Evolutionary conservation across 768 basidiomycete genomes (phyloP), one percentile per base, ranked within the genome.

Genomic region (Amylocystis lapponica): DNA sequence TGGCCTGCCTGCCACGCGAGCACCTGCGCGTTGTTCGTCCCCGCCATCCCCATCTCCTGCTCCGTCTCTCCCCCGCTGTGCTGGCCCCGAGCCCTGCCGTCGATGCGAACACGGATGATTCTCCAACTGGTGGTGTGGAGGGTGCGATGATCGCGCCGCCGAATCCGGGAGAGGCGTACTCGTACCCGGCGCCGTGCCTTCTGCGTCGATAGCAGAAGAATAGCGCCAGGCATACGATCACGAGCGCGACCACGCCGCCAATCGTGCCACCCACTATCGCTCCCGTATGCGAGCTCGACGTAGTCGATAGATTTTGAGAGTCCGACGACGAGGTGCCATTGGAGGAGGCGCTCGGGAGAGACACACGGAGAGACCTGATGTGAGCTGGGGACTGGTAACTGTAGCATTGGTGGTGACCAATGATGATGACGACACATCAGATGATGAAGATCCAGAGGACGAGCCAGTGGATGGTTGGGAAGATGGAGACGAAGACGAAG

Each of bases 281-380:
- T 7, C 32, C 32, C 6, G 19, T 19, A n/a, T 33, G 14, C 32
- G 14, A 7, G 32, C 6, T 33, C 7, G 32, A 33, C 6, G 32
- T 19, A n/a, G 32, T 19, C 32, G 32, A 6, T 7, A 13, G 7
- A 33, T 13, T n/a, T 19, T 7, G 32, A 19, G 32, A 6, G 14
- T n/a, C n/a, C n/a, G 32, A n/a, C 32, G 32, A 33, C 32, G n/a
- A 13, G 32, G 32, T n/a, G 5, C n/a, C 32, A n/a, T 5, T 6
- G 7, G 32, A 33, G n/a, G 14, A n/a, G n/a, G 32, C 5, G 32
- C 14, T 6, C n/a, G 19, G 14, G 32, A 76, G 45, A 89, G 89
- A 56, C 89, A 88, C 56, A 81, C 61, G 5, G 69, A 64, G 25
- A 64, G 58, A 21, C 54, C 41, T 21, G 63, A 63, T 27, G 57